Evolutionary conservation across 1,139 yeast species (phyloP).

Genomic region (Taphrina sp.): DNA sequence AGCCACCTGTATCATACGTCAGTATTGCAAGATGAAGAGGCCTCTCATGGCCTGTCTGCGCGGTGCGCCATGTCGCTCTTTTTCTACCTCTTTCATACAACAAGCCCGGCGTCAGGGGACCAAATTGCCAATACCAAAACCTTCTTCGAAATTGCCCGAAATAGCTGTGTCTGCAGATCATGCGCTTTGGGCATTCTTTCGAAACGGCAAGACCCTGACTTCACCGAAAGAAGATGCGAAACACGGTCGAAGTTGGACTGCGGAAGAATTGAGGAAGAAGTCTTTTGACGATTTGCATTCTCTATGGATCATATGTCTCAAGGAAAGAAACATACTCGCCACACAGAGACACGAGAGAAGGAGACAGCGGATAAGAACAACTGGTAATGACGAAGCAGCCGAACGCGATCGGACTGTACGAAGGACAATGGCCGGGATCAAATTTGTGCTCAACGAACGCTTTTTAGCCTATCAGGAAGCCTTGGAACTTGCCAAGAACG

Average conservation of each 20-base stretch:
- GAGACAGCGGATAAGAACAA: conserved; percentile 36
- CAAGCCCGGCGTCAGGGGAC: conserved; percentile 16
- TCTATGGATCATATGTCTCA: conserved; percentile 82
- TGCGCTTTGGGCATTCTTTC: conserved; percentile 93
- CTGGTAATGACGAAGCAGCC: conserved; percentile 6
- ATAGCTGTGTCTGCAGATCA: conserved; percentile 58
- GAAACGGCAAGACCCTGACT: conserved; percentile 52
- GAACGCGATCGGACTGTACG: conserved; percentile 29
- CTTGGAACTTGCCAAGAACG: conserved; percentile 29
- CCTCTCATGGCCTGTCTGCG: too few species aligned
- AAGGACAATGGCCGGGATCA: conserved; percentile 36
- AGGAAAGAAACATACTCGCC: conserved; percentile 74
- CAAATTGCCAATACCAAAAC: conserved; percentile 26
- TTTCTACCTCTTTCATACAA: not conserved
- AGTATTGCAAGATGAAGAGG: too few species aligned
- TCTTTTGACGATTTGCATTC: conserved; percentile 88
- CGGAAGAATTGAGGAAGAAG: conserved; percentile 85
- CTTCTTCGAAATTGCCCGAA: conserved; percentile 10
- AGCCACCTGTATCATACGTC: too few species aligned
- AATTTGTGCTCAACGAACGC: conserved; percentile 35
- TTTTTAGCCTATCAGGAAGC: conserved; percentile 33
- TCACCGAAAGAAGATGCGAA: conserved; percentile 37
- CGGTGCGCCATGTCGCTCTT: too few species aligned
- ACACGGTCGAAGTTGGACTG: conserved; percentile 75
- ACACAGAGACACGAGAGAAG: conserved; percentile 63